These are phyloP conservation scores for Cucurbita ficifolia DNA, from an alignment of 306 rosid genomes.

Conservation along the genomic window DNA sequence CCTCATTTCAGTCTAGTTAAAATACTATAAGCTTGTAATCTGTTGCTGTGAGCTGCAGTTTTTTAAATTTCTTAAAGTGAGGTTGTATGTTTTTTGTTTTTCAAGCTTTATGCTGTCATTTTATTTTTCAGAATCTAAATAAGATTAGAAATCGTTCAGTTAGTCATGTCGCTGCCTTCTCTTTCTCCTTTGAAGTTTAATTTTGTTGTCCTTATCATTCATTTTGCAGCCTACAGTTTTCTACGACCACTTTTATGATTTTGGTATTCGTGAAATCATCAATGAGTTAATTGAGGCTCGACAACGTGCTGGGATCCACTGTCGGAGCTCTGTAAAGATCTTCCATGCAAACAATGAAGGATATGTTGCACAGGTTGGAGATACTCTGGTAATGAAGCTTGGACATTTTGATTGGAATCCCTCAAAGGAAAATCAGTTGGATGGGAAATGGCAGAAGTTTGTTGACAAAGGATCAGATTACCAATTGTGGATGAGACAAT, in stretches of 20 bases:
- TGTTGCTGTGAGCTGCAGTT: not conserved
- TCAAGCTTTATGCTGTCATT: not conserved
- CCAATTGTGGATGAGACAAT: constrained; percentile 56
- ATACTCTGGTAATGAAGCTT: constrained; percentile 48
- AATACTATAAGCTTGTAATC: not conserved
- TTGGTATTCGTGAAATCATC: constrained; percentile 46
- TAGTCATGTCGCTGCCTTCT: not conserved
- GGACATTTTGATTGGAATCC: constrained; percentile 75
- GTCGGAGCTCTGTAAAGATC: constrained; percentile 55
- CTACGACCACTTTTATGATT: constrained; percentile 64
- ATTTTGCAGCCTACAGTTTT: constrained; percentile 49
- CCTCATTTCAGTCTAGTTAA: not conserved
- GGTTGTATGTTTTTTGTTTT: not conserved
- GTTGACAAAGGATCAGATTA: constrained; percentile 57
- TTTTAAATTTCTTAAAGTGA: not conserved
- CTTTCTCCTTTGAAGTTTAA: not conserved
- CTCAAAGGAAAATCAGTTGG: constrained; percentile 53
- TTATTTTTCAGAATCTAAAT: not conserved
- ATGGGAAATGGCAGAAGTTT: constrained; percentile 72
- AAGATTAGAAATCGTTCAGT: not conserved
- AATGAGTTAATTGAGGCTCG: constrained; percentile 52
- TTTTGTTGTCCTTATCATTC: not conserved
- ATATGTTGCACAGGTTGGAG: constrained; percentile 59
- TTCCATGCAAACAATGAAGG: constrained; percentile 68
- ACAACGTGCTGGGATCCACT: constrained; percentile 51